Base-by-base conservation (phyloP, 257 asterid species). In the Jasminum sambac region DNA sequence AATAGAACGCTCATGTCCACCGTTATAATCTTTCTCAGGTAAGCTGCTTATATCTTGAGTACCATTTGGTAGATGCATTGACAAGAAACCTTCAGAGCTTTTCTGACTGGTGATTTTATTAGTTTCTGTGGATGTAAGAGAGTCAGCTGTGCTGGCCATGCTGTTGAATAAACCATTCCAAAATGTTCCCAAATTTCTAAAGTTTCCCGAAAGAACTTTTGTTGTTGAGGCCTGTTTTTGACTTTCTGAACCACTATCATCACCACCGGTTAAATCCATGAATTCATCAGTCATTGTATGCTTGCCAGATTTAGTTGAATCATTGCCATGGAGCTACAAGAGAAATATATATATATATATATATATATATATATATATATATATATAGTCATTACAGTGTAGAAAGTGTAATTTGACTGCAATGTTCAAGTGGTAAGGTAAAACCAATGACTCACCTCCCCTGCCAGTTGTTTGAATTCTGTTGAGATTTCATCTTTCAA, bases 401-500 rank as follows among this genome's bases (percentile, higher is more conserved):
- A 55, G 13, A 55, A 55, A 55, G 62, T 55, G 9, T 55, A 21
- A 55, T 55, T 6, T 55, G 9, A 55, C 10, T 19, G 34, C 16
- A 55, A 55, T 9, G 13, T 23, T 23, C 62, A 55, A 55, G 62
- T 11, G 2, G 14, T 10, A 14, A 23, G 34, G 36, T 55, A 10
- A 9, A 55, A 55, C 21, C 4, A 21, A 19, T 23, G 34, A 19
- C 62, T 21, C 16, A 23, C 62, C 36, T 21, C 10, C 62, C 23
- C 44, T 9, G 3, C 34, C 4, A 6, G 3, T 30, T 41, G 26
- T 5, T 34, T 57, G 36, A 6, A 24, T 14, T 80, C 81, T 0
- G 10, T 69, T 34, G 42, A 60, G 8, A 80, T 70, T 50, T 82
- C 81, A 61, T 78, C 52, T 0, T 73, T 14, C 11, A 82, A 68